Evolutionary conservation across 495 filamentous ascomycete species (phyloP), one percentile per base, ranked within the genome.

Genomic region (Glarea lozoyensis): DNA sequence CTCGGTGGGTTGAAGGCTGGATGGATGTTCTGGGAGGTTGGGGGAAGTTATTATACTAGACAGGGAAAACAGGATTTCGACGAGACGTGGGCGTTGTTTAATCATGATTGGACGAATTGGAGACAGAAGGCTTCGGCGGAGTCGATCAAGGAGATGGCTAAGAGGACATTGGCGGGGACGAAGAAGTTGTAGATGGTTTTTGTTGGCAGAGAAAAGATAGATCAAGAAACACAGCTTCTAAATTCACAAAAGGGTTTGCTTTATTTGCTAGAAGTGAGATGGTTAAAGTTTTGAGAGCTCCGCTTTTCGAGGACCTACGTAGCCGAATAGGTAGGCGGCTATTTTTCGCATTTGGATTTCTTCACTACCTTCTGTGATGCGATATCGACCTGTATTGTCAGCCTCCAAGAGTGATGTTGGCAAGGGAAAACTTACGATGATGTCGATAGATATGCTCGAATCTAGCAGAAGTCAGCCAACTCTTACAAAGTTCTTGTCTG

Each of bases 391-490:
- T 51, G 20, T n/a, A n/a, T n/a, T 18, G 12, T n/a, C 0, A 16
- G 44, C 15, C 17, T 18, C 18, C 17, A 15, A n/a, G 24, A 7
- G n/a, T 7, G 10, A 1, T 29, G 13, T n/a, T 1, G 33, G 19
- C 30, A 29, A 15, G 13, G 30, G 10, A 12, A 37, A 18, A 24
- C 49, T 44, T n/a, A 47, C 68, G 54, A 44, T 67, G 67, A 54
- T 73, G 68, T 10, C 67, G 60, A 59, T 69, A 75, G 10, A 75
- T 70, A 32, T 75, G 67, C 51, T 72, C 67, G 46, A 72, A 73
- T 24, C 45, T 51, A n/a, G n/a, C n/a, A n/a, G n/a, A n/a, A n/a
- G n/a, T n/a, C n/a, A n/a, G n/a, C n/a, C n/a, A n/a, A n/a, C n/a
- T n/a, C n/a, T n/a, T n/a, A n/a, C n/a, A n/a, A n/a, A n/a, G n/a